Evolutionary conservation across 83 land plant genomes (phyloP).

Genomic region (Thuja plicata): DNA sequence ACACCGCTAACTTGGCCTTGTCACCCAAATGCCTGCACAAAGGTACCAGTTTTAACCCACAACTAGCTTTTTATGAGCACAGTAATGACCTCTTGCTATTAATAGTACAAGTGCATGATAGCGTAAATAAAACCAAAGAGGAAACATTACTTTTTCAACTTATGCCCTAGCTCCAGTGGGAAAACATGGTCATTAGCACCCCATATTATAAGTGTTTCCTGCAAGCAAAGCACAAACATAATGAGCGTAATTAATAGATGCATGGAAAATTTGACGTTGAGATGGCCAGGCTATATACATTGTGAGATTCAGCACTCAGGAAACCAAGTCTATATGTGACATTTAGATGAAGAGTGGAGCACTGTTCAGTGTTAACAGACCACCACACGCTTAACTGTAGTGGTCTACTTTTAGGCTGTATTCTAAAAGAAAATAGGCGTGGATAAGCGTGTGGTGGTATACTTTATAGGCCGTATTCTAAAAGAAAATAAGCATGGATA

Average conservation of each 20-base stretch:
- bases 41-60: not conserved
- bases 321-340: not conserved
- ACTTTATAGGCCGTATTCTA: not conserved
- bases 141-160: constrained; percentile 37
- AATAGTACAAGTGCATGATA: not conserved
- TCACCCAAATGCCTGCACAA: constrained; percentile 45
- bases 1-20: constrained; percentile 29
- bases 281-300: not conserved
- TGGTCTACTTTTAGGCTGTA: not conserved
- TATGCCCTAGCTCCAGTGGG: constrained; percentile 34
- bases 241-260: not conserved
- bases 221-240: not conserved
- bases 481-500: not conserved
- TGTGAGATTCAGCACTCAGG: not conserved
- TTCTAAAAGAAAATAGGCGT: not conserved
- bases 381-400: not conserved
- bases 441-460: not conserved
- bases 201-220: constrained; percentile 56
- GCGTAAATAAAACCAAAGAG: not conserved
- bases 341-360: not conserved
- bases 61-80: not conserved
- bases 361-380: not conserved
- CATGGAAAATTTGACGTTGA: not conserved
- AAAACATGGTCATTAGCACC: constrained; percentile 53
- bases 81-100: not conserved